phyloP scores from a whole-genome alignment of 495 filamentous ascomycete species.

The Hypomontagnella submonticulosa region DNA sequence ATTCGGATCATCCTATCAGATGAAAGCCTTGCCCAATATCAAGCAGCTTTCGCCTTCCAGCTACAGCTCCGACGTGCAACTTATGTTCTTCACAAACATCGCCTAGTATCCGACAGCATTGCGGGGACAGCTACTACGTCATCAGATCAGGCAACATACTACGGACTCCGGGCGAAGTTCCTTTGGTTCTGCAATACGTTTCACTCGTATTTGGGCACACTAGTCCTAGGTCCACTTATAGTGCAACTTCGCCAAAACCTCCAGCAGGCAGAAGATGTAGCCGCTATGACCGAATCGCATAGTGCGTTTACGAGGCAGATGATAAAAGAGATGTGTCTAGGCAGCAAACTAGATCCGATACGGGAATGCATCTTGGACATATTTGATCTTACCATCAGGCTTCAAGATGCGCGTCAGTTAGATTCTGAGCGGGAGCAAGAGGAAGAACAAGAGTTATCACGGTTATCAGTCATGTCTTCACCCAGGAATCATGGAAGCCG shows the following conservation, averaged over 20 bases:
- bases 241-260: constrained; percentile 65
- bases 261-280: constrained; percentile 73
- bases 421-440: constrained; percentile 54
- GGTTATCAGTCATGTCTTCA: constrained; percentile 48
- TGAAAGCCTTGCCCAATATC: constrained; percentile 70
- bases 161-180: constrained; percentile 75
- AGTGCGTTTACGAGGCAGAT: constrained; percentile 68
- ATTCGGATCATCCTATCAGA: constrained; percentile 82
- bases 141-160: constrained; percentile 60
- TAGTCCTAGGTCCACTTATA: constrained; percentile 71
- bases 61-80: constrained; percentile 81
- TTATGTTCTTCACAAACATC: constrained; percentile 70
- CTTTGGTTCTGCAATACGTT: constrained; percentile 83
- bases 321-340: constrained; percentile 73
- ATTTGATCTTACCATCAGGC: constrained; percentile 65
- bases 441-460: constrained; percentile 53
- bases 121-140: constrained; percentile 33
- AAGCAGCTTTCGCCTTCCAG: constrained; percentile 76
- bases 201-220: constrained; percentile 76
- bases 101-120: constrained; percentile 50
- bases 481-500: constrained; percentile 28
- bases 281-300: constrained; percentile 82
- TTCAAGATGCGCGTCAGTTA: constrained; percentile 58
- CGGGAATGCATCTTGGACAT: constrained; percentile 72
- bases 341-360: constrained; percentile 69